phyloP scores from a whole-genome alignment of 495 filamentous ascomycete species.

The Lophiotrema nucula region DNA sequence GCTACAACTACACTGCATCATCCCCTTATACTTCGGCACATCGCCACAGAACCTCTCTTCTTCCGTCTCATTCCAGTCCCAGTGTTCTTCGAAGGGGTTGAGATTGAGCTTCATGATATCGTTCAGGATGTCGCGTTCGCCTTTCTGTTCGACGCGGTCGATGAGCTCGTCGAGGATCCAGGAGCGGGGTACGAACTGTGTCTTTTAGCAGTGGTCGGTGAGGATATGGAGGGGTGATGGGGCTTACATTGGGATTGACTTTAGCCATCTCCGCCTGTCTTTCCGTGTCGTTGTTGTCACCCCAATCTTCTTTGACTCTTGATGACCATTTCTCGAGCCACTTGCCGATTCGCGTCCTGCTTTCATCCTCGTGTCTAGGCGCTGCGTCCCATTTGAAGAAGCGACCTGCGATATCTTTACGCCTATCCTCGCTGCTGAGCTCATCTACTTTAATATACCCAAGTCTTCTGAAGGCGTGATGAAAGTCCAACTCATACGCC shows the following conservation, averaged over 20 bases:
- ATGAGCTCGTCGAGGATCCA: conserved; percentile 97
- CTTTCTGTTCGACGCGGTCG: conserved; percentile 75
- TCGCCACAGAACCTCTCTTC: conserved; percentile 84
- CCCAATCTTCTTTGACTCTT: conserved; percentile 72
- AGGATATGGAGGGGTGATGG: background rate
- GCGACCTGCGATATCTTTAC: conserved; percentile 55
- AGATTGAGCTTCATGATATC: conserved; percentile 76
- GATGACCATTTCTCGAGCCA: conserved; percentile 75
- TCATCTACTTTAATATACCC: conserved; percentile 56
- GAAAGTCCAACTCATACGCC: conserved; percentile 78
- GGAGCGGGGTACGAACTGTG: conserved; percentile 71
- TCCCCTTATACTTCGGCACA: conserved; percentile 72
- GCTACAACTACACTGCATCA: conserved; percentile 89
- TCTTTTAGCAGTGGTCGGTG: background rate
- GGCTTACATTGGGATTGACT: conserved; percentile 74
- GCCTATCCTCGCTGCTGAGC: conserved; percentile 58
- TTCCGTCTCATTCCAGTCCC: conserved; percentile 67
- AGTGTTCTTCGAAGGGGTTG: conserved; percentile 79
- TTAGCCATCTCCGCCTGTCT: conserved; percentile 71
- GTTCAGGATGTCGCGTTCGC: conserved; percentile 73
- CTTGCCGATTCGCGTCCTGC: conserved; percentile 60
- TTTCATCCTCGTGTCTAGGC: conserved; percentile 58
- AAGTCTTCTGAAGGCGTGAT: conserved; percentile 83
- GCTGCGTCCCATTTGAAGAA: conserved; percentile 69
- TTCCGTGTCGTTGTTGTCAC: conserved; percentile 50